Conservation (phyloP, 2,329 filamentous ascomycete species). For the Ophiostoma ulmi region DNA sequence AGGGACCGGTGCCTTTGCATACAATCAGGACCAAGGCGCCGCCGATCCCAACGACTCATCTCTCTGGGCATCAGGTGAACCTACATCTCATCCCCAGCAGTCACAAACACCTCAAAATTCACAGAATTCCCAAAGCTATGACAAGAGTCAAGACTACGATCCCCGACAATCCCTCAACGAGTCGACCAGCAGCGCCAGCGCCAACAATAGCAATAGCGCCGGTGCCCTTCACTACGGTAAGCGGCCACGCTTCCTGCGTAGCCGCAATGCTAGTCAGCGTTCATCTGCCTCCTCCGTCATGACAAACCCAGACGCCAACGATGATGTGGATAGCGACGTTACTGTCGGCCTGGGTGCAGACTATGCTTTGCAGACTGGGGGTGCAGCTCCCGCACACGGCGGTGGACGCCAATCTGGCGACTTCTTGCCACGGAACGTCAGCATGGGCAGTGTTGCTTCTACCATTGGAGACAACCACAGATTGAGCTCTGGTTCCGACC, state of each 20-base stretch:
- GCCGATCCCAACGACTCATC: constrained; percentile 3
- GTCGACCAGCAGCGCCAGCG: constrained; percentile 10
- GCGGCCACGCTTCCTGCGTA: constrained; percentile 54
- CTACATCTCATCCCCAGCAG: not conserved
- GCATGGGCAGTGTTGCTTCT: constrained; percentile 84
- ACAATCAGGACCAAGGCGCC: not conserved
- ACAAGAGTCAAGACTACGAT: not conserved
- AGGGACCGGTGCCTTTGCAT: not conserved
- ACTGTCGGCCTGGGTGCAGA: constrained; percentile 65
- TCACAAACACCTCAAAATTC: not conserved
- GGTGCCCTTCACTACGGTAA: constrained; percentile 43
- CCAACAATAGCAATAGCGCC: constrained; percentile 40
- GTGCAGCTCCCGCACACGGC: constrained; percentile 57
- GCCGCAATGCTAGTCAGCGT: constrained; percentile 52
- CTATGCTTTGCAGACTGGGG: constrained; percentile 76
- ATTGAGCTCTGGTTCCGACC: constrained; percentile 27
- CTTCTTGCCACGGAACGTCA: constrained; percentile 68
- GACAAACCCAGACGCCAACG: constrained; percentile 49
- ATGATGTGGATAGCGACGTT: constrained; percentile 66
- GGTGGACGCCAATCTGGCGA: constrained; percentile 49
- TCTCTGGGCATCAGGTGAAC: not conserved
- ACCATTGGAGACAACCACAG: constrained; percentile 56
- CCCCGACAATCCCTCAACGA: constrained; percentile 31
- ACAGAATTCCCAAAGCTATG: not conserved
- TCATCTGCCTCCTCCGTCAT: constrained; percentile 57